Conservation (phyloP, 2,329 filamentous ascomycete genomes). For the Fusarium sp. region DNA sequence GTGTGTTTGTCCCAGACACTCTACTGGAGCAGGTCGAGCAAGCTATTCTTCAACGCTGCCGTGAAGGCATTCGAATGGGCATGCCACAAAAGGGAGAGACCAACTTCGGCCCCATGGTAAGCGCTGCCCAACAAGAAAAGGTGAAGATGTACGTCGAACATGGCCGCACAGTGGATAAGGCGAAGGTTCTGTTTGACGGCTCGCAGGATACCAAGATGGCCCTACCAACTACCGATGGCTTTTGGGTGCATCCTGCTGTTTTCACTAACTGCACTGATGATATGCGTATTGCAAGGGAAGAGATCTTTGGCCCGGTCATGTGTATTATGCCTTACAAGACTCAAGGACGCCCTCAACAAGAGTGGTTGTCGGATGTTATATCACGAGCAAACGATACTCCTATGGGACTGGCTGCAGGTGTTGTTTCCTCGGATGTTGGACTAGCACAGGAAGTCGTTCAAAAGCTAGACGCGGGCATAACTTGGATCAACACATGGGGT, state of each 20-base stretch:
- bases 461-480: slow-evolving; percentile 84
- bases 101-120: slow-evolving; percentile 89
- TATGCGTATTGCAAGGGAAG: slow-evolving; percentile 84
- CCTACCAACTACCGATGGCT: slow-evolving; percentile 71
- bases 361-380: slow-evolving; percentile 75
- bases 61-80: slow-evolving; percentile 80
- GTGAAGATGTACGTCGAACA: slow-evolving; percentile 81
- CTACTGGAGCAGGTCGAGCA: slow-evolving; percentile 78
- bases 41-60: slow-evolving; percentile 64
- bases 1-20: slow-evolving; percentile 80
- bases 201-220: slow-evolving; percentile 64
- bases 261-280: slow-evolving; percentile 87
- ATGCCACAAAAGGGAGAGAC: slow-evolving; percentile 77
- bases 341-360: slow-evolving; percentile 43
- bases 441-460: slow-evolving; percentile 78
- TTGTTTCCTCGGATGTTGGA: slow-evolving; percentile 83
- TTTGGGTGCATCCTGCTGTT: slow-evolving; percentile 85
- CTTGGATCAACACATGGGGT: slow-evolving; percentile 95
- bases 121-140: slow-evolving; percentile 79
- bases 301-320: slow-evolving; percentile 93
- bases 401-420: slow-evolving; percentile 84
- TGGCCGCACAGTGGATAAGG: slow-evolving; percentile 79
- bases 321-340: slow-evolving; percentile 80
- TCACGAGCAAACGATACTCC: slow-evolving; percentile 80
- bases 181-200: slow-evolving; percentile 80